These are phyloP conservation scores for Epichloe sibirici DNA, from an alignment of 2,329 filamentous ascomycete genomes.

Conservation along the genomic window DNA sequence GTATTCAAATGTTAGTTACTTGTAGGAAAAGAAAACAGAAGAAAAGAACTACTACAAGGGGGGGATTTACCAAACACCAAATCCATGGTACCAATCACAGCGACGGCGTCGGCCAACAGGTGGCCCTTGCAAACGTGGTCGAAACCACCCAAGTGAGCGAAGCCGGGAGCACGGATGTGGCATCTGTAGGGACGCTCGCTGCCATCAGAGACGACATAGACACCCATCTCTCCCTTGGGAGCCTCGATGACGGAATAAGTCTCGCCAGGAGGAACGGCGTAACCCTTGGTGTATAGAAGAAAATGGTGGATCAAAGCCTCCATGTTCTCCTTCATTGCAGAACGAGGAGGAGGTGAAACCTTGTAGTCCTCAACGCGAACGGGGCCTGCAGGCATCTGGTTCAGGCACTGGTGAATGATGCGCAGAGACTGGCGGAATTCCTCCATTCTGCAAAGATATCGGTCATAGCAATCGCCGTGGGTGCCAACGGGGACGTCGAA, in stretches of 20 bases:
- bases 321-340: conserved; percentile 99
- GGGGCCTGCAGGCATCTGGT: conserved; percentile 95
- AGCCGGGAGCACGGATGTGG: conserved; percentile 93
- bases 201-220: conserved; percentile 91
- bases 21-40: not conserved
- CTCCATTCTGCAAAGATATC: conserved; percentile 98
- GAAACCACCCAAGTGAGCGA: conserved; percentile 88
- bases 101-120: conserved; percentile 88
- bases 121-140: conserved; percentile 90
- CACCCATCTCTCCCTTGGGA: conserved; percentile 99
- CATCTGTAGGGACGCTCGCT: conserved; percentile 94
- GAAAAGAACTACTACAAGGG: not conserved
- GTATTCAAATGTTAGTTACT: not conserved
- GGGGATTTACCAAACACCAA: conserved; percentile 63
- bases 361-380: conserved; percentile 98
- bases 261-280: conserved; percentile 91
- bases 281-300: conserved; percentile 96
- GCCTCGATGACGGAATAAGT: conserved; percentile 97
- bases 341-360: conserved; percentile 85
- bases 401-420: conserved; percentile 97
- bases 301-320: conserved; percentile 99
- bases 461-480: conserved; percentile 98
- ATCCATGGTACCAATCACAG: conserved; percentile 86
- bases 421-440: conserved; percentile 97
- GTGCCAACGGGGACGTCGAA: conserved; percentile 95